These are phyloP conservation scores for Botrytis aclada DNA, from an alignment of 2,329 filamentous ascomycete genomes.

Conservation along the genomic window DNA sequence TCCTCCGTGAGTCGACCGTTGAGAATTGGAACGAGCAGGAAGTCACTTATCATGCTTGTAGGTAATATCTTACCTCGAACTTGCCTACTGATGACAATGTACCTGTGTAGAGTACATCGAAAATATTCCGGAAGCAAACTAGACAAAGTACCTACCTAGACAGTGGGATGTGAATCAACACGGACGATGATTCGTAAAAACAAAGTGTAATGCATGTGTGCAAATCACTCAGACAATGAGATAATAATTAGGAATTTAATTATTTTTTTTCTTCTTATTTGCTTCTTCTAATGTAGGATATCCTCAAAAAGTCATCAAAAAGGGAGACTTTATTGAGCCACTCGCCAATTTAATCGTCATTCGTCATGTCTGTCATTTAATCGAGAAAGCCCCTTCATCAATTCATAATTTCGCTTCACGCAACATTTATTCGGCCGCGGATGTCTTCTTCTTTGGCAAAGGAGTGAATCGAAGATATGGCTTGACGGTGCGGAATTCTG, in stretches of 20 bases:
- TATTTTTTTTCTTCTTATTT: not conserved
- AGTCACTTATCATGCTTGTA: not conserved
- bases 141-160: not conserved
- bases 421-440: conserved; percentile 30
- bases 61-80: not conserved
- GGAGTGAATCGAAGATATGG: conserved; percentile 72
- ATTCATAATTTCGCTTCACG: conserved; percentile 1
- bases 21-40: not conserved
- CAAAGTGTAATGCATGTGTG: not conserved
- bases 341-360: conserved; percentile 6
- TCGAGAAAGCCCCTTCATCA: not conserved
- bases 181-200: not conserved
- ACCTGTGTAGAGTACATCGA: not conserved
- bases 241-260: not conserved
- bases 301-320: not conserved
- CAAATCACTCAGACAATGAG: not conserved
- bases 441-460: conserved; percentile 52
- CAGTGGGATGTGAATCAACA: not conserved
- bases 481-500: conserved; percentile 67
- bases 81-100: not conserved
- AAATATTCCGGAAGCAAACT: not conserved
- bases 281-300: not conserved
- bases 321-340: not conserved
- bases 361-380: not conserved
- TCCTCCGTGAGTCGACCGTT: not conserved